phyloP scores from a whole-genome alignment of 768 basidiomycete species.

The Boletus rubropictus region DNA sequence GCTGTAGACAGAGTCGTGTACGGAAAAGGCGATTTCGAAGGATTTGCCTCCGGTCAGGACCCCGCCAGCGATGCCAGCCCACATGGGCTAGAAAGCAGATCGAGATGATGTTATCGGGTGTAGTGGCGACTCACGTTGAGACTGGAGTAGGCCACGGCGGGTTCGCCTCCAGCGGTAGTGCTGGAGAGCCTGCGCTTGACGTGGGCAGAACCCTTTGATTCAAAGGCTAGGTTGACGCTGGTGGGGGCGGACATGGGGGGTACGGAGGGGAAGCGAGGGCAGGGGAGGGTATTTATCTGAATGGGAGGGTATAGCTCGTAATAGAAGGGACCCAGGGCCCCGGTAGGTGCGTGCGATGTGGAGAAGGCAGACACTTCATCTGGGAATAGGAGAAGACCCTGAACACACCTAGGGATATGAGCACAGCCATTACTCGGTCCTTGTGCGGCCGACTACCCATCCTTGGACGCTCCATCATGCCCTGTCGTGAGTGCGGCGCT shows the following conservation, averaged over 20 bases:
- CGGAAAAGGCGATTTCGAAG: slow-evolving; percentile 69
- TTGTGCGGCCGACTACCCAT: background rate
- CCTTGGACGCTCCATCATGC: slow-evolving; percentile 5
- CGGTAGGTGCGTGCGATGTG: slow-evolving; percentile 3
- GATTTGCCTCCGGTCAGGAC: slow-evolving; percentile 53
- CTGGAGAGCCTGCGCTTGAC: slow-evolving; percentile 67
- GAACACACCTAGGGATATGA: slow-evolving; percentile 19
- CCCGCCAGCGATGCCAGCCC: slow-evolving; percentile 72
- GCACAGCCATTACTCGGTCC: background rate
- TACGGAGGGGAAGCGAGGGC: slow-evolving; percentile 15
- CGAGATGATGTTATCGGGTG: slow-evolving; percentile 1
- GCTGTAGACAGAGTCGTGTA: slow-evolving; percentile 82
- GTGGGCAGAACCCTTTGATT: slow-evolving; percentile 58
- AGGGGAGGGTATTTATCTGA: slow-evolving; percentile 31
- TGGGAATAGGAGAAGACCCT: slow-evolving; percentile 17
- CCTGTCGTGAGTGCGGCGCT: slow-evolving; percentile 52
- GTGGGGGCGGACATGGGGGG: slow-evolving; percentile 45
- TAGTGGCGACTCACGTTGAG: slow-evolving; percentile 49
- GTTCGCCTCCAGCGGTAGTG: slow-evolving; percentile 41
- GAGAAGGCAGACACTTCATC: background rate
- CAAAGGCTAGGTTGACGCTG: slow-evolving; percentile 42
- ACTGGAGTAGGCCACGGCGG: slow-evolving; percentile 54
- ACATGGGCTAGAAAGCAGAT: slow-evolving; percentile 63
- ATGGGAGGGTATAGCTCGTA: background rate
- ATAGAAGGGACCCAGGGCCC: slow-evolving; percentile 1